Base-by-base conservation (phyloP, 495 filamentous ascomycete genomes). In the Chaetomium tenue region DNA sequence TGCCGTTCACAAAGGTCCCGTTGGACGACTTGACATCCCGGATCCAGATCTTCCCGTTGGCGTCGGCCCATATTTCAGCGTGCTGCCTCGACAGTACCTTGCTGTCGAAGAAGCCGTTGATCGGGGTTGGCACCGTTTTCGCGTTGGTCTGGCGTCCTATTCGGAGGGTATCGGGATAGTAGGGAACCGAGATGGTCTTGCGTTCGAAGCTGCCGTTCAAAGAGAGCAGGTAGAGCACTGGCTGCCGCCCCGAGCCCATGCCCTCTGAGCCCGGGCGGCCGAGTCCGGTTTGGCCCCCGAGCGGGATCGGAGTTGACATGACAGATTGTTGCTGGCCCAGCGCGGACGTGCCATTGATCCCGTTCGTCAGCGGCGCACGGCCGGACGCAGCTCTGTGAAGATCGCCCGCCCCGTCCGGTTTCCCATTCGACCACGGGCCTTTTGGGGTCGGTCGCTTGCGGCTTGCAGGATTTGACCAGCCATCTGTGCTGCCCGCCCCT, bases 1-100 rank as follows among this genome's bases (percentile, higher is more conserved):
- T 83, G n/a, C 91, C 92, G 64, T 97, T 98, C 59, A 98, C 93
- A 75, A 98, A 98, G 0, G 94, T 98, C 47, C 94, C 94, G 70
- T 98, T 98, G 3, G 94, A 98, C 5, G 94, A 98, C 74, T 97
- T 98, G 66, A 98, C 89, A 77, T 98, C 94, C 40, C 92, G 87
- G 69, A 98, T 98, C 87, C 88, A 98, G 59, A 98, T 87, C 71
- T 94, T 96, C 16, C 94, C 93, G 66, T 82, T 83, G 61, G 87
- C 83, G 58, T 97, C 92, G 25, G 93, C 93, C 91, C 91, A 98
- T 20, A 98, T 86, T 66, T 98, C 94, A 18, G 94, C 94, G 77
- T 98, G 94, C 75, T 97, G 93, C 63, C 94, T 83, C 40, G 93
- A 97, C 16, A 98, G 84, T 42, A 98, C 94, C 72, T 98, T 98